Percentiles rank a stretch among this genome's conserved stretches.
These are phyloP conservation scores for Elsinoe perseae DNA, from an alignment of 2,329 filamentous ascomycete genomes.

Conservation along the genomic window DNA sequence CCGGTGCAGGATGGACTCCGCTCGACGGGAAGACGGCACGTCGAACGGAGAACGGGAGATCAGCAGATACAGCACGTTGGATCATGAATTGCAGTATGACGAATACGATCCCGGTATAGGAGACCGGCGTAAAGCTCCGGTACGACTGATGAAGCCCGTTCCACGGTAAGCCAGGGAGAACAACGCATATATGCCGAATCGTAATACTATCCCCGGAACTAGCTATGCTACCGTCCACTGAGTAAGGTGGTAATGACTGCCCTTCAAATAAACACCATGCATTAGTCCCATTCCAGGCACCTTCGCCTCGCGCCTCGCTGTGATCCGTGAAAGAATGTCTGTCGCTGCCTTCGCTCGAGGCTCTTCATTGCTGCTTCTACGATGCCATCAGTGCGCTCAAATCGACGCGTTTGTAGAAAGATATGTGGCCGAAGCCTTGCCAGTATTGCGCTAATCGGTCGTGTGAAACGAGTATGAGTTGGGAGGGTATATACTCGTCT, in stretches of 20 bases:
- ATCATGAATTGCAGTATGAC: background rate
- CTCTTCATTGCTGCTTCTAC: background rate
- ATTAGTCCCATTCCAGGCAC: background rate
- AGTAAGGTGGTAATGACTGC: background rate
- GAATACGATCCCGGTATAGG: no score
- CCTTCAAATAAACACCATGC: background rate
- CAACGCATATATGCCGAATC: background rate
- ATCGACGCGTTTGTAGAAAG: conserved; percentile 42
- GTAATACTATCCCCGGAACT: background rate
- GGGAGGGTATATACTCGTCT: conserved; percentile 68
- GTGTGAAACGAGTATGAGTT: conserved; percentile 71
- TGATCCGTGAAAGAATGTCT: conserved; percentile 2
- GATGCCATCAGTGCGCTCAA: conserved; percentile 31
- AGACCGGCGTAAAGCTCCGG: background rate
- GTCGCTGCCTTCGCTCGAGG: background rate
- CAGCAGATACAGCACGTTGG: background rate
- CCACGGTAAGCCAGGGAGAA: background rate
- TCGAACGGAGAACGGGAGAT: background rate
- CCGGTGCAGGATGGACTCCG: background rate
- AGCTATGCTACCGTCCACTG: background rate
- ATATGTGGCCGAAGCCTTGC: conserved; percentile 50
- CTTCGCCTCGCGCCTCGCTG: background rate
- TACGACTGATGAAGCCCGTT: background rate
- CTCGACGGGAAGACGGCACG: conserved; percentile 10
- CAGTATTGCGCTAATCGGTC: conserved; percentile 75